A percentile compares a stretch with the other conserved stretches of the same genome.
phyloP scores from a whole-genome alignment of 2,329 filamentous ascomycete species.

The Fusarium palustre region DNA sequence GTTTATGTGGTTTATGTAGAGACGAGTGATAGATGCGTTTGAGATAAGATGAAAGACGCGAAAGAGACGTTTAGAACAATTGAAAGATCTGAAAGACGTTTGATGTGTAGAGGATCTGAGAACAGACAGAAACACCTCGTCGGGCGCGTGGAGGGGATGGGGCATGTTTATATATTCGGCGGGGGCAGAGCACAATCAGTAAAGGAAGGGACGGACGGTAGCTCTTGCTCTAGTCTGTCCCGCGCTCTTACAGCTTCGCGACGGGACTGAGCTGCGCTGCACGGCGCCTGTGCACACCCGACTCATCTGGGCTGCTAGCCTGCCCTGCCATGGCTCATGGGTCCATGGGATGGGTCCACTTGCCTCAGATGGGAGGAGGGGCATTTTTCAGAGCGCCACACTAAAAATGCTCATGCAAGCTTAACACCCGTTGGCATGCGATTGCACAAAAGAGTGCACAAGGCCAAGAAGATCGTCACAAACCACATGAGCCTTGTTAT shows the following conservation, averaged over 20 bases:
- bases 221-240: constrained; percentile 41
- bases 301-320: constrained; percentile 9
- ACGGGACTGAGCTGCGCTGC: constrained; percentile 3
- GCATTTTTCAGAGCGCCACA: constrained; percentile 45
- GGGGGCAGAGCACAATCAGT: constrained; percentile 69
- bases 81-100: constrained; percentile 37
- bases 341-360: constrained; percentile 22
- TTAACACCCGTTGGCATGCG: constrained; percentile 37
- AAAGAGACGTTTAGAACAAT: constrained; percentile 26
- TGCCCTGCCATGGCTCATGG: background rate
- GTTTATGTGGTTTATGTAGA: constrained; percentile 37
- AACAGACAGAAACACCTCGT: constrained; percentile 54
- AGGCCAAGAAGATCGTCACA: constrained; percentile 21
- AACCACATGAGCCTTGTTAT: constrained; percentile 10
- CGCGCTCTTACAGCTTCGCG: constrained; percentile 40
- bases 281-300: constrained; percentile 41
- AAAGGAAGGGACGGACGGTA: constrained; percentile 41
- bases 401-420: constrained; percentile 32
- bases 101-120: constrained; percentile 50
- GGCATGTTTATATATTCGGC: constrained; percentile 72
- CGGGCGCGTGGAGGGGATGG: constrained; percentile 65
- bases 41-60: constrained; percentile 47
- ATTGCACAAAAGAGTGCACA: constrained; percentile 41
- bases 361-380: constrained; percentile 42
- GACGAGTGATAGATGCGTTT: constrained; percentile 21